These are phyloP conservation scores for Cardiosporidium cionae DNA, from an alignment of 169 alveolate genomes.

Conservation along the genomic window DNA sequence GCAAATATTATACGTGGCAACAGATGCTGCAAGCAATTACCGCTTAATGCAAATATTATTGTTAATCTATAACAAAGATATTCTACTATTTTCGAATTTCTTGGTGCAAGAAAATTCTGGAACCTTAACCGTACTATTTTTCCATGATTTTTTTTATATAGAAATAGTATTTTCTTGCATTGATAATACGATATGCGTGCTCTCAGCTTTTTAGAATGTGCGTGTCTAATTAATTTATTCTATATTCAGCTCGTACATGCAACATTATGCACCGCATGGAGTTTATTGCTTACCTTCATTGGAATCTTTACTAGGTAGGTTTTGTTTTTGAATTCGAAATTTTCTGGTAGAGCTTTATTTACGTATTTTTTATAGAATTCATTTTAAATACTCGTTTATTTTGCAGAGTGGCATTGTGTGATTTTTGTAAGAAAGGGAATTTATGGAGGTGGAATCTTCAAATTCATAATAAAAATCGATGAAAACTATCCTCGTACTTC, in stretches of 20 bases:
- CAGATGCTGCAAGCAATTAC: too few relatives aligned
- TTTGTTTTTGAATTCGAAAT: not conserved
- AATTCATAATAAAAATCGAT: conserved; percentile 43
- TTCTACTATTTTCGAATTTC: too few relatives aligned
- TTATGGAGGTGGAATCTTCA: conserved; percentile 50
- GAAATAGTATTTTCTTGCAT: not conserved
- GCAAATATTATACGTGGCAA: too few relatives aligned
- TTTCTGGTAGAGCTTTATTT: not conserved
- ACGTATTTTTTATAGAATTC: not conserved
- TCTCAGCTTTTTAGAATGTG: too few relatives aligned
- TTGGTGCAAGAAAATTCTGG: too few relatives aligned
- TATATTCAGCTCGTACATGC: not conserved
- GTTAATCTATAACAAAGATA: too few relatives aligned
- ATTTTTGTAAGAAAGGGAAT: conserved; percentile 49
- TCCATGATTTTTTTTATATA: not conserved
- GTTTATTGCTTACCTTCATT: not conserved
- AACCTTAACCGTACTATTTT: not conserved
- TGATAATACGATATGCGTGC: not conserved
- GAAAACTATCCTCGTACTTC: conserved; percentile 39
- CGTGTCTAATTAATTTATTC: too few relatives aligned
- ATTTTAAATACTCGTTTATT: not conserved
- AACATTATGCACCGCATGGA: not conserved
- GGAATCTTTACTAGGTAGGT: not conserved
- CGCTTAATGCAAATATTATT: too few relatives aligned
- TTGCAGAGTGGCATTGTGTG: conserved; percentile 55